Base-by-base conservation (phyloP, 192 early-diverging fungal species). In the Fimicolochytrium jonesii region DNA sequence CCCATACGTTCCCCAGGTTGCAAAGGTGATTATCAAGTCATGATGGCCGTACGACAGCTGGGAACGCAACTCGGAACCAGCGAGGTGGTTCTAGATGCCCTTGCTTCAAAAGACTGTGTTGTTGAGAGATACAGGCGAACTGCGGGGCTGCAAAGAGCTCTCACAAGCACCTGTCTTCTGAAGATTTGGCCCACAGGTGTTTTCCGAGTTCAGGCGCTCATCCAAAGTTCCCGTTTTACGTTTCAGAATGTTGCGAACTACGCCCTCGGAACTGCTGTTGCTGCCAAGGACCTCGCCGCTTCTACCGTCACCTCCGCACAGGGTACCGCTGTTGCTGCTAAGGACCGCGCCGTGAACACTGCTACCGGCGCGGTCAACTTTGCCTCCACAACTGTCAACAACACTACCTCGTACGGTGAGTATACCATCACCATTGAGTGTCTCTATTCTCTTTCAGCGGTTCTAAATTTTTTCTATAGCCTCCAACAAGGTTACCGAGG, bases 1-100 rank as follows among this genome's bases (percentile, higher is more conserved):
- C 39, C 71, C 74, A 28, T 77, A 77, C 65, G 60, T 72, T 5
- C 77, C 77, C 20, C 64, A 77, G 49, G 65, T 70, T 20, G 74
- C 69, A n/a, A 77, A 77, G 60, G 71, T 68, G 34, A 48, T n/a
- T n/a, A n/a, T n/a, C n/a, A n/a, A n/a, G n/a, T n/a, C n/a, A n/a
- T n/a, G n/a, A n/a, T n/a, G n/a, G n/a, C n/a, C n/a, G n/a, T n/a
- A n/a, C n/a, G n/a, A n/a, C n/a, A n/a, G n/a, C n/a, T n/a, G n/a
- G n/a, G n/a, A n/a, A n/a, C n/a, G n/a, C n/a, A n/a, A n/a, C n/a
- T n/a, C n/a, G n/a, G n/a, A n/a, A n/a, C n/a, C n/a, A n/a, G n/a
- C n/a, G n/a, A n/a, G n/a, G n/a, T n/a, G n/a, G n/a, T n/a, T n/a
- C n/a, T n/a, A n/a, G n/a, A n/a, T n/a, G n/a, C n/a, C n/a, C n/a